Evolutionary conservation across 192 early-diverging fungal species (phyloP), one percentile per base, ranked within the genome.

Genomic region (Coemansia aciculifera): DNA sequence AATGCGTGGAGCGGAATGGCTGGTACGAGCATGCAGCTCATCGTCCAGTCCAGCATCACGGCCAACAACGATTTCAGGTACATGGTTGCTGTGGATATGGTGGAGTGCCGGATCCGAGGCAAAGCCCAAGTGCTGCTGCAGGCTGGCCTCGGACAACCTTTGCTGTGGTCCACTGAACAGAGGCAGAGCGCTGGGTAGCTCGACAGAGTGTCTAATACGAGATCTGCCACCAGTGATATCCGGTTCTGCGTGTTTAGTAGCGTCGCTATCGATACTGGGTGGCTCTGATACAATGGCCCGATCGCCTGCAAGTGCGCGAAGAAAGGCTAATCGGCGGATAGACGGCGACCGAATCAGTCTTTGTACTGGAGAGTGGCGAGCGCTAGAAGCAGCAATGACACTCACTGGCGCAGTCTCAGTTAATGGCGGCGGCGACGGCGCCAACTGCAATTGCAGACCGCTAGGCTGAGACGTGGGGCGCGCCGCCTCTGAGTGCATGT

Each of bases 291-390:
- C 59, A 19, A 34, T 36, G 37, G 32, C 42, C 6, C 59, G 49
- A 15, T 66, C 68, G n/a, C 68, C 51, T 0, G 72, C 19, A 31
- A 69, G 32, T 3, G 69, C 39, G 8, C 59, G 54, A 21, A 74
- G 36, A 32, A 69, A 64, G 29, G 72, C 69, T 3, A 74, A 36
- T 6, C 72, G 43, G 42, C 78, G 71, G 32, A 74, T 74, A 6
- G 73, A 79, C 1, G 65, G 72, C 31, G 73, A 39, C 4, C 73
- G 42, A 40, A 52, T 52, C 13, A 63, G 19, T 31, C 61, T 60
- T 60, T 60, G 59, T 21, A 60, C 37, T 39, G 59, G 54, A 15
- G 54, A 57, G 32, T 32, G 54, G 54, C 54, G 54, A 34, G 54
- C 7, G 54, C 54, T 57, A 7, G 54, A 31, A 34, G 31, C 13